Evolutionary conservation across 805 yeast species (phyloP).

Genomic region (Ogataea saltuana): DNA sequence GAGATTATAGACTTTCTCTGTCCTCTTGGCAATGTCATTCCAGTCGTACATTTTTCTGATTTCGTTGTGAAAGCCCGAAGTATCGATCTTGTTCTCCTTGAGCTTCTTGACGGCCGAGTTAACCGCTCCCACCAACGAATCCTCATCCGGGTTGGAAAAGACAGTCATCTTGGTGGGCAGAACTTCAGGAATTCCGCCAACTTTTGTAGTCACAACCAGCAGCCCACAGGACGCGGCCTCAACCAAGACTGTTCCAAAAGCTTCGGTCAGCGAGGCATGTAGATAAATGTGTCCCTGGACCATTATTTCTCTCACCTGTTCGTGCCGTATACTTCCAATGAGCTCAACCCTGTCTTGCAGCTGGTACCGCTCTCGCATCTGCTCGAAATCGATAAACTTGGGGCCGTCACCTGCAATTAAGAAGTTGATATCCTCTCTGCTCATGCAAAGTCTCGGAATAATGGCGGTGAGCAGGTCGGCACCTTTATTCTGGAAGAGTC

Average conservation of each 20-base stretch:
- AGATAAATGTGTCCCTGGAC: constrained; percentile 89
- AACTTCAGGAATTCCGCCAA: constrained; percentile 98
- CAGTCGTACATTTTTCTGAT: constrained; percentile 86
- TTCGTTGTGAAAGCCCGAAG: constrained; percentile 74
- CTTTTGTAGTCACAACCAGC: constrained; percentile 89
- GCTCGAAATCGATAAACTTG: constrained; percentile 87
- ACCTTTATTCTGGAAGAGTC: constrained; percentile 95
- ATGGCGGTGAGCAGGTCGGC: constrained; percentile 83
- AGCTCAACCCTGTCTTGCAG: constrained; percentile 85
- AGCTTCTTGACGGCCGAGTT: constrained; percentile 66
- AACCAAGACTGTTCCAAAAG: constrained; percentile 94
- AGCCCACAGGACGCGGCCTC: constrained; percentile 98
- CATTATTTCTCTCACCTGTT: constrained; percentile 90
- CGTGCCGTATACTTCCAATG: constrained; percentile 87
- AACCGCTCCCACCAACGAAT: constrained; percentile 72
- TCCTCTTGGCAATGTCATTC: constrained; percentile 83
- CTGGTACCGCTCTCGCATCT: constrained; percentile 84
- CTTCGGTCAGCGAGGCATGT: constrained; percentile 94
- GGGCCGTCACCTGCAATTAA: constrained; percentile 98
- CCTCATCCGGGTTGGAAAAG: constrained; percentile 86
- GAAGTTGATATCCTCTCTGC: constrained; percentile 66
- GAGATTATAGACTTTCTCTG: constrained; percentile 75
- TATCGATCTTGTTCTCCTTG: constrained; percentile 60
- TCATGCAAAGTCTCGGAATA: constrained; percentile 77
- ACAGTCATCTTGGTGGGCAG: constrained; percentile 91